phyloP scores from a whole-genome alignment of 371 early-diverging fungal species.

The Mucor sp. region DNA sequence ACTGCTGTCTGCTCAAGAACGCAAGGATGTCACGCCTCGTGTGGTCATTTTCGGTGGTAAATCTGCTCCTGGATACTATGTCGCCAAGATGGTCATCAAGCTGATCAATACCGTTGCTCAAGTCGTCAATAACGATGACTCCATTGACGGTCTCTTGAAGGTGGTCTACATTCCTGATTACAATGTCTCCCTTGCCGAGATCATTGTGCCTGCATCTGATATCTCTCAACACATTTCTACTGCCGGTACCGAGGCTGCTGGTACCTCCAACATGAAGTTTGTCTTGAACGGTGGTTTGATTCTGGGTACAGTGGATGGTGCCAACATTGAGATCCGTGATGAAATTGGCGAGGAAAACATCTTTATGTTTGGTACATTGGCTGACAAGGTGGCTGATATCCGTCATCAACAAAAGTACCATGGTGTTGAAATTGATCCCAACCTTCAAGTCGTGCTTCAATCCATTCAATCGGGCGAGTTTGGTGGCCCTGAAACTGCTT shows the following conservation, averaged over 20 bases:
- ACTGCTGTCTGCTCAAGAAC: constrained; percentile 65
- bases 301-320: constrained; percentile 85
- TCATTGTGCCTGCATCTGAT: constrained; percentile 91
- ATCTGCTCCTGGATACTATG: constrained; percentile 93
- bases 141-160: constrained; percentile 77
- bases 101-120: constrained; percentile 88
- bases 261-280: constrained; percentile 98
- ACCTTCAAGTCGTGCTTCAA: constrained; percentile 75
- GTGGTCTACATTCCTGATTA: constrained; percentile 94
- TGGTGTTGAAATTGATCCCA: constrained; percentile 68
- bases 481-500: constrained; percentile 62
- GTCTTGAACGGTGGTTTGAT: constrained; percentile 94
- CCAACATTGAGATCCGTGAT: constrained; percentile 94
- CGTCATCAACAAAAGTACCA: constrained; percentile 84
- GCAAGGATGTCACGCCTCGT: constrained; percentile 68
- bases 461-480: constrained; percentile 75
- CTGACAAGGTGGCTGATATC: constrained; percentile 87
- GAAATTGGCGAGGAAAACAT: constrained; percentile 94
- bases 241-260: constrained; percentile 97
- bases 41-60: constrained; percentile 84
- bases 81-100: constrained; percentile 95
- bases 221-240: constrained; percentile 93
- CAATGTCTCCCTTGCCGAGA: constrained; percentile 90
- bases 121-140: constrained; percentile 80
- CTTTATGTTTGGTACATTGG: constrained; percentile 87